phyloP scores from a whole-genome alignment of 129 eudicot species.

The Calendula officinalis region DNA sequence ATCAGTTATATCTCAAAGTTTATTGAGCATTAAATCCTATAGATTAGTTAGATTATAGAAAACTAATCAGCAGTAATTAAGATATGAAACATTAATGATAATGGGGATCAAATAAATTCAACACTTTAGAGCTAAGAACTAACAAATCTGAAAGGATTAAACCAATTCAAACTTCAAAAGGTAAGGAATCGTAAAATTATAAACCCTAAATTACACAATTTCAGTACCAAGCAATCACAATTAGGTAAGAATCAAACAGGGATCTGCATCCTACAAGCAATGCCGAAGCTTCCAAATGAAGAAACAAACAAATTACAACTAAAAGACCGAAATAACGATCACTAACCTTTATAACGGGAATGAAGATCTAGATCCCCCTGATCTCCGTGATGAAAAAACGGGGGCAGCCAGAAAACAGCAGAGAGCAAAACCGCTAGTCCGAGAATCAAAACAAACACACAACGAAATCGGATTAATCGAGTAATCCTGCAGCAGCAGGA shows the following conservation, averaged over 20 bases:
- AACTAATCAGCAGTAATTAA: not conserved
- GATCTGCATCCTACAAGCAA: slow-evolving; percentile 34
- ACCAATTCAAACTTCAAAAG: not conserved
- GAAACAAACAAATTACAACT: not conserved
- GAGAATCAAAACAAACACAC: slow-evolving; percentile 64
- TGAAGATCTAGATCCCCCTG: slow-evolving; percentile 79
- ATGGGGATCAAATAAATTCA: not conserved
- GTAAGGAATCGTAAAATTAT: not conserved
- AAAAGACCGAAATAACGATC: not conserved
- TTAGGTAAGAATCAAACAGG: slow-evolving; percentile 1
- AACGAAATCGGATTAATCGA: slow-evolving; percentile 46
- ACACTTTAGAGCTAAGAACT: slow-evolving; percentile 8
- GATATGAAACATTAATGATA: too few relatives aligned
- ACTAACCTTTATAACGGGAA: slow-evolving; percentile 65
- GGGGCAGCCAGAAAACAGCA: slow-evolving; percentile 86
- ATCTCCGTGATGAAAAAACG: slow-evolving; percentile 54
- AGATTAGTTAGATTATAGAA: not conserved
- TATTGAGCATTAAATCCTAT: slow-evolving; percentile 5
- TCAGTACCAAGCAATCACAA: not conserved
- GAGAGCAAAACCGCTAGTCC: slow-evolving; percentile 73
- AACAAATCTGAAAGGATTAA: slow-evolving; percentile 15
- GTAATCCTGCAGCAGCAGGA: slow-evolving; percentile 26
- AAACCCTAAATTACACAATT: slow-evolving; percentile 26
- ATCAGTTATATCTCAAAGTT: slow-evolving; percentile 7
- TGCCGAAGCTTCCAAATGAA: slow-evolving; percentile 12